A percentile compares a stretch with the other conserved stretches of the same genome.
Conservation (phyloP, 2,329 filamentous ascomycete genomes). For the Nigrograna mackinnonii region DNA sequence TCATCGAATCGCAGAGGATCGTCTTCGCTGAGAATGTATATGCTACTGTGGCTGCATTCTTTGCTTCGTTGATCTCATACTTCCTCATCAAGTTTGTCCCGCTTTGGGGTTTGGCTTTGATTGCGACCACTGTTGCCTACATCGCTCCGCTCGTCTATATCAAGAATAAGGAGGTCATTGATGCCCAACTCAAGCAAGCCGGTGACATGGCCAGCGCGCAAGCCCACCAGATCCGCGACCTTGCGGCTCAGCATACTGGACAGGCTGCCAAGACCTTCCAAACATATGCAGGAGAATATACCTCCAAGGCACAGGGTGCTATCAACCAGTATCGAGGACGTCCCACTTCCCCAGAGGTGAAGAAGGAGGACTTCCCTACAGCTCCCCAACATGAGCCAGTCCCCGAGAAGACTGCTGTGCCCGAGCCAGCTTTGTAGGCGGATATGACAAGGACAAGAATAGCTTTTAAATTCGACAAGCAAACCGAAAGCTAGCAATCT, state of each 20-base stretch:
- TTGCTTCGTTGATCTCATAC: conserved; percentile 62
- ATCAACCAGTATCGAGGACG: conserved; percentile 44
- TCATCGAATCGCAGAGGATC: conserved; percentile 69
- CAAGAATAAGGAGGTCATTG: conserved; percentile 67
- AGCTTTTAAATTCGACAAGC: conserved; percentile 1
- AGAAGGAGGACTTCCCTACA: conserved; percentile 34
- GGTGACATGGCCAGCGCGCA: conserved; percentile 60
- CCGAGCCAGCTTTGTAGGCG: conserved; percentile 26
- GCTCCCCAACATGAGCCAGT: conserved; percentile 28
- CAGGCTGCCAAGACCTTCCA: conserved; percentile 62
- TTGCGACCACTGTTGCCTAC: conserved; percentile 60
- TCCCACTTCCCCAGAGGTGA: conserved; percentile 39
- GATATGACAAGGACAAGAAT: neutral
- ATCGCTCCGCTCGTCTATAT: conserved; percentile 66
- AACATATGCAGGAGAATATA: conserved; percentile 64
- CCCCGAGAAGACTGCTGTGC: conserved; percentile 16
- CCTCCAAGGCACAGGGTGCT: conserved; percentile 60
- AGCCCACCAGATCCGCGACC: conserved; percentile 61
- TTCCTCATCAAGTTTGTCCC: conserved; percentile 68
- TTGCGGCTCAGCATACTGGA: conserved; percentile 63
- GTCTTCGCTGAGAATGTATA: conserved; percentile 68
- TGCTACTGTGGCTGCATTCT: conserved; percentile 63
- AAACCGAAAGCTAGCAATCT: neutral
- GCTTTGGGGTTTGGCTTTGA: conserved; percentile 65
- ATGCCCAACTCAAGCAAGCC: conserved; percentile 60